Base-by-base conservation (phyloP, 2,329 filamentous ascomycete genomes). In the Fusarium chuoi region DNA sequence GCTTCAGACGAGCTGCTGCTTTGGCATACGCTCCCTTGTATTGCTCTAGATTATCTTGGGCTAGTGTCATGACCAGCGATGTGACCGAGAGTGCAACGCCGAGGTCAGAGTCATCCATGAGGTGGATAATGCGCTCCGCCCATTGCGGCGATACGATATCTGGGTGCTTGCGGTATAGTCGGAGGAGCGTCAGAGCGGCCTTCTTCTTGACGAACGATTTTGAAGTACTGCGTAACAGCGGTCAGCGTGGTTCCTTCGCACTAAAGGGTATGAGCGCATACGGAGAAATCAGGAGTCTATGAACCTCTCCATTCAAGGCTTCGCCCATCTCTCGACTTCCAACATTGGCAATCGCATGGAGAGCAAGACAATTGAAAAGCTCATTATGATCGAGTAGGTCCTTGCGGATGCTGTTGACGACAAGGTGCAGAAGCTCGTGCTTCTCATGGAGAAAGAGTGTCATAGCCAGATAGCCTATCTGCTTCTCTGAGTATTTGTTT, bases 181-280 rank as follows among this genome's bases (percentile, higher is more conserved):
- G 93, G 62, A 99, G 89, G 41, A 99, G 88, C 1, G 96, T 99
- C 59, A 99, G 86, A 12, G 96, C 96, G 3, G 96, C 96, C 87
- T 99, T 99, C 85, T 99, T 99, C 88, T 99, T 99, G 68, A 99
- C 96, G 77, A 99, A 99, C 0, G 96, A 92, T 83, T 98, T 99
- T 2, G 96, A 98, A 13, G 87, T 87, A 52, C 86, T 74, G 28
- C 11, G 28, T 30, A 28, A 24, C 18, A 45, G 70, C 22, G 66
- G 68, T 71, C 54, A 76, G 62, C 41, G 39, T 42, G 15, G 18
- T 45, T 41, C 30, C 33, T 52, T 59, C 24, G 54, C 41, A 39
- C 24, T 41, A 59, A 44, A 36, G 38, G 26, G 28, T 55, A 54
- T 51, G 26, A 24, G 62, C 62, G 88, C 93, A 79, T 87, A 97